Evolutionary conservation across 2,329 filamentous ascomycete species (phyloP).

Genomic region (Claviceps pazoutovae): DNA sequence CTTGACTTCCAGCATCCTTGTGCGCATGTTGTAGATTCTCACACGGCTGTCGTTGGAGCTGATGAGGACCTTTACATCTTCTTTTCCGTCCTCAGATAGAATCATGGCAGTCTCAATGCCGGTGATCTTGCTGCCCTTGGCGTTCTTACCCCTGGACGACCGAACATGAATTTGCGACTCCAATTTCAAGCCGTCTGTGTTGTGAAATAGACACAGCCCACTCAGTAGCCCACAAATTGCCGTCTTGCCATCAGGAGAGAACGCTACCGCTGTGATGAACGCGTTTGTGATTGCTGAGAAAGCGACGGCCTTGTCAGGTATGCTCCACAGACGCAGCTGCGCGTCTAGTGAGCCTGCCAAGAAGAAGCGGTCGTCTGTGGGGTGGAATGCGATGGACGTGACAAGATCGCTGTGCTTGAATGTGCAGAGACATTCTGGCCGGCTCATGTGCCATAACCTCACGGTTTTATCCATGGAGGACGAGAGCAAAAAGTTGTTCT

Average conservation of each 20-base stretch:
- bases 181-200: conserved; percentile 78
- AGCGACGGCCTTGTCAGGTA: conserved; percentile 87
- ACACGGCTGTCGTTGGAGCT: conserved; percentile 92
- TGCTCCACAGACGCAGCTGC: conserved; percentile 85
- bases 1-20: conserved; percentile 76
- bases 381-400: conserved; percentile 88
- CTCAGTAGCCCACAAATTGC: conserved; percentile 80
- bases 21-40: conserved; percentile 74
- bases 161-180: conserved; percentile 85
- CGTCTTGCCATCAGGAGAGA: conserved; percentile 81
- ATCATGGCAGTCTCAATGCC: conserved; percentile 66
- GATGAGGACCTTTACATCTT: conserved; percentile 70
- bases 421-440: conserved; percentile 74
- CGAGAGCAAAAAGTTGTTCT: conserved; percentile 93
- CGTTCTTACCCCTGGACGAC: conserved; percentile 81
- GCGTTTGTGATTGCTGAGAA: conserved; percentile 66
- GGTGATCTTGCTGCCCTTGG: conserved; percentile 94
- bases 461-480: conserved; percentile 98
- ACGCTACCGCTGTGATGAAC: conserved; percentile 86
- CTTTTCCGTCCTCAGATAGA: conserved; percentile 32
- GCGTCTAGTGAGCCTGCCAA: conserved; percentile 84
- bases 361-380: conserved; percentile 90
- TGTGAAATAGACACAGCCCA: conserved; percentile 79
- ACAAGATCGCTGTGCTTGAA: conserved; percentile 95
- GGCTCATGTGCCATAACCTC: conserved; percentile 78